phyloP scores from a whole-genome alignment of 2,329 filamentous ascomycete genomes.

The Trichoderma brevicompactum region DNA sequence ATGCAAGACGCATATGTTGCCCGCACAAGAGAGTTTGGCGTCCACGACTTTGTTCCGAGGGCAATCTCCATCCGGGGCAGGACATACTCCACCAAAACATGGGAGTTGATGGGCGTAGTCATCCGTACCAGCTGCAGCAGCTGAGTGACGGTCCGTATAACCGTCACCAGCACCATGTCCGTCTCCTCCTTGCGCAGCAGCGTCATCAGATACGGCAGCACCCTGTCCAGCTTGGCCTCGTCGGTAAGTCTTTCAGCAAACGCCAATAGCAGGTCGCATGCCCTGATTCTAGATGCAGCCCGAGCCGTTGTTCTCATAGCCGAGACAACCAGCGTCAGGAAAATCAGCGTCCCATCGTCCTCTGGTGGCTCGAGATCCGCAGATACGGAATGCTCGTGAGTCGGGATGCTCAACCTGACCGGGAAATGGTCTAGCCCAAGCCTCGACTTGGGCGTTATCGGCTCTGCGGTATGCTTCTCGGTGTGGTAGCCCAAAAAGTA shows the following conservation, averaged over 20 bases:
- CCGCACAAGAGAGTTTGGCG: conserved; percentile 71
- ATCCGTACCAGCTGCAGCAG: conserved; percentile 84
- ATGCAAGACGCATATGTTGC: conserved; percentile 93
- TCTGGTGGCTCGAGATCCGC: conserved; percentile 63
- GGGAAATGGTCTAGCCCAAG: conserved; percentile 71
- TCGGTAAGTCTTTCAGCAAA: conserved; percentile 92
- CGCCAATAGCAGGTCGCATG: conserved; percentile 87
- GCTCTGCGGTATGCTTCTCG: conserved; percentile 45
- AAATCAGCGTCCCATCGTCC: conserved; percentile 91
- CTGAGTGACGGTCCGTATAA: conserved; percentile 85
- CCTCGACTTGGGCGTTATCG: conserved; percentile 40
- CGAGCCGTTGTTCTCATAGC: conserved; percentile 88
- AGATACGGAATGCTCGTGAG: conserved; percentile 73
- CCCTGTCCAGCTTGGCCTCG: conserved; percentile 91
- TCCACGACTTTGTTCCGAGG: conserved; percentile 50
- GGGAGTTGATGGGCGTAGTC: conserved; percentile 78
- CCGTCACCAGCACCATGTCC: conserved; percentile 83
- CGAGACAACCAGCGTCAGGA: conserved; percentile 85
- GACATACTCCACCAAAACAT: conserved; percentile 71
- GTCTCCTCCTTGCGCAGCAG: conserved; percentile 76
- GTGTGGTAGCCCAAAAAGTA: conserved; percentile 85
- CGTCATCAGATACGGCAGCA: conserved; percentile 86
- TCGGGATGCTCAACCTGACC: conserved; percentile 82
- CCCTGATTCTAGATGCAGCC: conserved; percentile 82
- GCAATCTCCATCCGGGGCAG: conserved; percentile 65